Percentiles rank a stretch among this genome's conserved stretches.
Conservation (phyloP, 768 basidiomycete genomes). For the Kondoa subrosea region DNA sequence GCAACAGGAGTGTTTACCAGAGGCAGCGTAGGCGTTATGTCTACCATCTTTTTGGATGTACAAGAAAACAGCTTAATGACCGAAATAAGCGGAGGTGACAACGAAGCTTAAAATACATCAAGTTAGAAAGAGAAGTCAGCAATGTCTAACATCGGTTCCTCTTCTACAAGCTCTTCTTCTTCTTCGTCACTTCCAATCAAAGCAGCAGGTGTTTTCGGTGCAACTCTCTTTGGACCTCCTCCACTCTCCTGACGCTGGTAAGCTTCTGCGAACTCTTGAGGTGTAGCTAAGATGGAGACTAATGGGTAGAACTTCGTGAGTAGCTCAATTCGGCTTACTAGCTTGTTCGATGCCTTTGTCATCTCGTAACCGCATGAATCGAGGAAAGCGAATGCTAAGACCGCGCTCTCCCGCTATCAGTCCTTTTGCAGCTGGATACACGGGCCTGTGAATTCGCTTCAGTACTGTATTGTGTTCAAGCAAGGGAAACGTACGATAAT, state of each 20-base stretch:
- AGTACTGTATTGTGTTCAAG: too few relatives aligned
- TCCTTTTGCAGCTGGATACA: conserved; percentile 60
- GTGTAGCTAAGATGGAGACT: conserved; percentile 10
- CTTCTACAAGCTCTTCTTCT: conserved; percentile 13
- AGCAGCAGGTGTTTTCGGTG: background rate
- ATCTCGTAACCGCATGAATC: conserved; percentile 45
- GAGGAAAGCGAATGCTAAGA: conserved; percentile 69
- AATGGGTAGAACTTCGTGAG: background rate
- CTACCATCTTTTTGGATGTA: background rate
- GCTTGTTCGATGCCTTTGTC: conserved; percentile 20
- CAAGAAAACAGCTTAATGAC: background rate
- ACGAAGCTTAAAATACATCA: background rate
- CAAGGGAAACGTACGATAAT: too few relatives aligned
- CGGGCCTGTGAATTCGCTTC: conserved; percentile 38
- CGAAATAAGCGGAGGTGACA: background rate
- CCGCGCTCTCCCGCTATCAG: conserved; percentile 48
- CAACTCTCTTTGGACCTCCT: conserved; percentile 6
- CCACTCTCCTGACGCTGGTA: conserved; percentile 14
- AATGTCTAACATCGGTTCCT: conserved; percentile 16
- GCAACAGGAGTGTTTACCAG: background rate
- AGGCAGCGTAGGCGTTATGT: background rate
- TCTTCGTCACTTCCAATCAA: conserved; percentile 2
- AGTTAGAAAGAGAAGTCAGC: background rate
- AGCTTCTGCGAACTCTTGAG: conserved; percentile 15
- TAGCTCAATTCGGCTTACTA: conserved; percentile 3